These are phyloP conservation scores for Trichothecium roseum DNA, from an alignment of 2,329 filamentous ascomycete species.

Conservation along the genomic window DNA sequence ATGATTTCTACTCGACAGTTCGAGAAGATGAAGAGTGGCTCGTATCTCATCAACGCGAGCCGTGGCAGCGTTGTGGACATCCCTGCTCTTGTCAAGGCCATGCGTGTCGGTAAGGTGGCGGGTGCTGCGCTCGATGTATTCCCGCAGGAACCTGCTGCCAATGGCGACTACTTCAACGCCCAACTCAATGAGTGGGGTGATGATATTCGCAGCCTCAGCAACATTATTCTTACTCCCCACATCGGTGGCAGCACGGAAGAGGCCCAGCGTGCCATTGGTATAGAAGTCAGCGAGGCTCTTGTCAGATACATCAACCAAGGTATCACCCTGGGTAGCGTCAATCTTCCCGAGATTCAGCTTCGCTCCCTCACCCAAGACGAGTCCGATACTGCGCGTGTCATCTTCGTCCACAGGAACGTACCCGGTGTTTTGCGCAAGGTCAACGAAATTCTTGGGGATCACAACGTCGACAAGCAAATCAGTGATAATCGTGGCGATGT, in stretches of 20 bases:
- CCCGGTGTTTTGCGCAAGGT: conserved; percentile 91
- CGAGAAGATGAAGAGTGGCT: conserved; percentile 80
- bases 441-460: conserved; percentile 86
- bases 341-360: conserved; percentile 89
- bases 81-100: conserved; percentile 77
- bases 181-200: conserved; percentile 75
- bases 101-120: conserved; percentile 76
- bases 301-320: conserved; percentile 95
- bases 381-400: conserved; percentile 79
- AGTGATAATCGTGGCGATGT: conserved; percentile 90
- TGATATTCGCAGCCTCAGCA: conserved; percentile 75
- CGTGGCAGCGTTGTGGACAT: conserved; percentile 93
- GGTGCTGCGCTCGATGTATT: conserved; percentile 96
- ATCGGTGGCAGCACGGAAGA: conserved; percentile 98
- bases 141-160: conserved; percentile 84
- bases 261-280: conserved; percentile 88
- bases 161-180: conserved; percentile 89
- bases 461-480: conserved; percentile 99
- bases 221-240: conserved; percentile 91
- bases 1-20: conserved; percentile 78
- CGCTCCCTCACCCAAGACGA: conserved; percentile 86
- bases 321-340: conserved; percentile 82
- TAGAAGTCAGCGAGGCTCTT: conserved; percentile 81
- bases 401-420: conserved; percentile 95
- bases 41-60: conserved; percentile 93